Evolutionary conservation across 2,329 filamentous ascomycete genomes (phyloP).

Genomic region (Aciculosporium take): DNA sequence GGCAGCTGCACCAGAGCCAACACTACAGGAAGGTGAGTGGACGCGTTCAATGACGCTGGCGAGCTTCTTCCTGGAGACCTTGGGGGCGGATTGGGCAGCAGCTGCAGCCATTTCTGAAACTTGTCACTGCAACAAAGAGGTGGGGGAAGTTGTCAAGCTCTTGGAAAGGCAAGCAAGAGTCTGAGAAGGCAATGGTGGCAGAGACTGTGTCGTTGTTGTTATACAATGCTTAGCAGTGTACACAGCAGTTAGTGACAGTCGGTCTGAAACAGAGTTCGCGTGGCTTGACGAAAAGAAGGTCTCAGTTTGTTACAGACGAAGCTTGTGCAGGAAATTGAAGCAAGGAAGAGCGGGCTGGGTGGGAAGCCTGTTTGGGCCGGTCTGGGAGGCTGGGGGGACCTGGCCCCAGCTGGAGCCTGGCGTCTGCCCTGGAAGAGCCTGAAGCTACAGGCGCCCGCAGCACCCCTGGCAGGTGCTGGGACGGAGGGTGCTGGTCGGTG

Average conservation of each 20-base stretch:
- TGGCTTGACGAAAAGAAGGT: not conserved
- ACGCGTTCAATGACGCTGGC: conserved; percentile 36
- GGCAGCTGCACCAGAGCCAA: conserved; percentile 30
- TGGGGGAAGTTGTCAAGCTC: conserved; percentile 6
- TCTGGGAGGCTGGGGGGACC: too few relatives aligned
- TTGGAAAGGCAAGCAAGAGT: not conserved
- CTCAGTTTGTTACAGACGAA: conserved; percentile 1
- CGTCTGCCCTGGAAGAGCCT: conserved; percentile 7
- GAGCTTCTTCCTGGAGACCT: conserved; percentile 55
- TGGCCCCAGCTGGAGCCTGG: too few relatives aligned
- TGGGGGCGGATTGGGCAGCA: conserved; percentile 45
- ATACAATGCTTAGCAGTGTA: not conserved
- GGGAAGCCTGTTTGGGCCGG: conserved; percentile 1
- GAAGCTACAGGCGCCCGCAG: conserved; percentile 5
- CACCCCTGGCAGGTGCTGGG: not conserved
- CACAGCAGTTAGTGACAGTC: not conserved
- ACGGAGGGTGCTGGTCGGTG: not conserved
- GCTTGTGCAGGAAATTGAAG: not conserved
- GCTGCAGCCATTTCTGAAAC: conserved; percentile 43
- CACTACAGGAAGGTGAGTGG: conserved; percentile 39
- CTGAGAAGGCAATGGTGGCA: not conserved
- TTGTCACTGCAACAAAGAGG: conserved; percentile 4
- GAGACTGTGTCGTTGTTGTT: not conserved
- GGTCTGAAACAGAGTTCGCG: not conserved
- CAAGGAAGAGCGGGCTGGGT: conserved; percentile 3